Percentiles rank a stretch among this genome's conserved stretches.
Conservation (phyloP, 2,329 filamentous ascomycete species). For the Nigrograna mackinnonii region DNA sequence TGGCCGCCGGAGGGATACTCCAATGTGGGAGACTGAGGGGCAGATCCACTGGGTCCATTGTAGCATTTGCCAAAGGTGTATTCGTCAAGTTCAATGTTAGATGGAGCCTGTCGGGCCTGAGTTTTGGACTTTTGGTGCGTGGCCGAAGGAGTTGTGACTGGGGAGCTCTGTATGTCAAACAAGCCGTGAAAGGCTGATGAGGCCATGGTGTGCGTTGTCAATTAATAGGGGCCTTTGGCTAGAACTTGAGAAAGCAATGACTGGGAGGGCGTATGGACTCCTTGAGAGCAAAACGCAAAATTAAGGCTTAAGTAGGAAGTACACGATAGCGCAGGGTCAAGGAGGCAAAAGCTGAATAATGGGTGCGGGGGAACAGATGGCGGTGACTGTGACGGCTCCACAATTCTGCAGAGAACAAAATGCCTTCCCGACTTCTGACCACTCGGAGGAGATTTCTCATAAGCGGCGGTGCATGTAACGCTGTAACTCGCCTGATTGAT, state of each 20-base stretch:
- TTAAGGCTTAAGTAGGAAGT: too few relatives aligned
- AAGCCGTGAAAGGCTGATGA: constrained; percentile 42
- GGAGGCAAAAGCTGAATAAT: constrained; percentile 30
- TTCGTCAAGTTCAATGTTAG: constrained; percentile 39
- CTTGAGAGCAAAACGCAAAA: too few relatives aligned
- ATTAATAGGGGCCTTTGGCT: too few relatives aligned
- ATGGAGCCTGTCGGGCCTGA: constrained; percentile 18
- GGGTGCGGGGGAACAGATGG: constrained; percentile 10
- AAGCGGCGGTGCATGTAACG: too few relatives aligned
- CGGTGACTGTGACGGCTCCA: constrained; percentile 2
- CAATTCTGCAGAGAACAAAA: constrained; percentile 2
- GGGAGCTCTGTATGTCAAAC: constrained; percentile 46
- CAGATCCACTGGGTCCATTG: constrained; percentile 20
- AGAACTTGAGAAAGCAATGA: too few relatives aligned
- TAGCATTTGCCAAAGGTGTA: constrained; percentile 20
- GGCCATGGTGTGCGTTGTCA: constrained; percentile 44
- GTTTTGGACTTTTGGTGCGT: constrained; percentile 31
- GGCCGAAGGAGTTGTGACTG: constrained; percentile 43
- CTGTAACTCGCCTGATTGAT: too few relatives aligned
- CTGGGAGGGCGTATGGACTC: too few relatives aligned
- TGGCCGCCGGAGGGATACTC: constrained; percentile 6
- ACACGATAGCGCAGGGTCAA: neutral
- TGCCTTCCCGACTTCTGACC: constrained; percentile 12
- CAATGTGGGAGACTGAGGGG: neutral
- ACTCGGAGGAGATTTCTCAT: too few relatives aligned